Base-by-base conservation (phyloP, 2,329 filamentous ascomycete genomes). In the Neonectria coccinea region DNA sequence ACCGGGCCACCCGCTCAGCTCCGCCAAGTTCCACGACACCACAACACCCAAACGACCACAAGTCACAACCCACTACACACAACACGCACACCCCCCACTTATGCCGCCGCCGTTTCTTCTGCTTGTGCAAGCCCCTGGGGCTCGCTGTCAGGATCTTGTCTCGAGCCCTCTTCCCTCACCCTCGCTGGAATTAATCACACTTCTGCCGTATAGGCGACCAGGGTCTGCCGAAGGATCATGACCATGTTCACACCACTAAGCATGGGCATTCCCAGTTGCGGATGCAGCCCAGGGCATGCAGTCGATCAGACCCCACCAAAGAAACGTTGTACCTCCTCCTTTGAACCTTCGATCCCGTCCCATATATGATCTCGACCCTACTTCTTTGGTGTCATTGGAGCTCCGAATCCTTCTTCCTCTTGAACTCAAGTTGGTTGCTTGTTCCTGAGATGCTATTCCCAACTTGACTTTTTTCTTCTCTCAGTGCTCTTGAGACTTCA, bases 91-190 rank as follows among this genome's bases (percentile, higher is more conserved):
- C 56, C 60, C 62, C 63, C 64, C 68, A 66, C 68, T 67, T 65
- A 64, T 55, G 65, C 67, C 54, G 65, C 69, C 59, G 59, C 39
- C 44, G 64, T 70, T 71, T 66, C 65, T 66, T 70, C 62, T 67
- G 61, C 64, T 64, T 64, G 65, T 51, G 58, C 45, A 67, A 65
- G 59, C 62, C 69, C 72, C 68, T 64, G 70, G 70, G 62, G 51
- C 44, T 11, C 58, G 62, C 65, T 62, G 64, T 65, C 65, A 64
- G 65, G 64, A 73, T 63, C 60, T 65, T 58, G 56, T 69, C 67
- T 81, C 78, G 80, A 78, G 77, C 58, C 80, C 81, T 80, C 80
- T 79, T 83, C 81, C 81, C 79, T 76, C 80, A 79, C 78, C 75
- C 75, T 60, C 76, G 77, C 78, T 59, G 80, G 79, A 82, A 82